Conservation (phyloP, 192 early-diverging fungal species). For the Phycomyces nitens region DNA sequence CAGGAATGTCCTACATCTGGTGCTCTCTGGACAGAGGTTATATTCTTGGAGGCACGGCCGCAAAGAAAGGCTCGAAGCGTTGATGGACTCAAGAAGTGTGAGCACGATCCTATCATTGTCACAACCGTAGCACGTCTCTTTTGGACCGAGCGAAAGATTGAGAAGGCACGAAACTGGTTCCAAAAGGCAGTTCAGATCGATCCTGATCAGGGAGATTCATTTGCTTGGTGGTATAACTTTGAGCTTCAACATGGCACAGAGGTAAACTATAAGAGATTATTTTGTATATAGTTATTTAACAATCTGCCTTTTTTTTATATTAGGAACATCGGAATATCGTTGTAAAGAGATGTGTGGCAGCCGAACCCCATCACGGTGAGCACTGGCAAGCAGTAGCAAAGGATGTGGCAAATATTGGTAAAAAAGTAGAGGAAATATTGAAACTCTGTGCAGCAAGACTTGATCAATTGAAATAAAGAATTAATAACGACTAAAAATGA, state of each 20-base stretch:
- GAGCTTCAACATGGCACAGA: conserved; percentile 76
- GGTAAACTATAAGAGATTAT: conserved; percentile 25
- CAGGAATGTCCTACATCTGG: conserved; percentile 91
- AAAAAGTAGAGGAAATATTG: conserved; percentile 58
- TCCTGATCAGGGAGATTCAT: conserved; percentile 86
- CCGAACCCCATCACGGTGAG: conserved; percentile 90
- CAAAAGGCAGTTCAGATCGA: conserved; percentile 75
- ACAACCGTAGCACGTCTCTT: conserved; percentile 85
- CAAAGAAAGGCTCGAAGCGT: conserved; percentile 82
- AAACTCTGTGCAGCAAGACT: conserved; percentile 37
- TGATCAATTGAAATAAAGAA: conserved; percentile 22
- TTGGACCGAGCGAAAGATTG: conserved; percentile 88
- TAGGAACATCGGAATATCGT: conserved; percentile 49
- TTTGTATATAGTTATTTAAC: background rate
- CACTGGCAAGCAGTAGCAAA: conserved; percentile 82
- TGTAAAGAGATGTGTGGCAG: conserved; percentile 63
- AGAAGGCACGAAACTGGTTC: conserved; percentile 95
- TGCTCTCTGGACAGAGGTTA: conserved; percentile 82
- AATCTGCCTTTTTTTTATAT: background rate
- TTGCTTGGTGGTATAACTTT: conserved; percentile 95
- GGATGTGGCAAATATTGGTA: conserved; percentile 66
- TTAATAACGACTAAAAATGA: background rate
- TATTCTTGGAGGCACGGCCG: conserved; percentile 80
- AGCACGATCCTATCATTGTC: conserved; percentile 79
- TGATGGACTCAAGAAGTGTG: conserved; percentile 91